Conservation (phyloP, 805 yeast species). For the Wickerhamomyces canadensis region DNA sequence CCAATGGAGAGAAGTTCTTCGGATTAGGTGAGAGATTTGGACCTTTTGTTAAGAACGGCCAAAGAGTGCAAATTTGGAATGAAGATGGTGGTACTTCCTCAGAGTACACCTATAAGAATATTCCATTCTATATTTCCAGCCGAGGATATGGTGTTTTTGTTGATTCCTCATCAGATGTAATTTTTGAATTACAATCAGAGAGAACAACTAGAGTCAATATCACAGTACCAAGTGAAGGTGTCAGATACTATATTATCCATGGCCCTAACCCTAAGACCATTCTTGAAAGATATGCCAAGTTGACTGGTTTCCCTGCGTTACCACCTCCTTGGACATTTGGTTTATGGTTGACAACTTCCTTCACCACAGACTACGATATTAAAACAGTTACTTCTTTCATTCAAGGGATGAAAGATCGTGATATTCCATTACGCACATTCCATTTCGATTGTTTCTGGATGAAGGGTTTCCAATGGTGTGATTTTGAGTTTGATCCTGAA, state of each 20-base stretch:
- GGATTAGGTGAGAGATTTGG: slow-evolving; percentile 22
- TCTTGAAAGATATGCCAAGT: slow-evolving; percentile 16
- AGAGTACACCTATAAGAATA: slow-evolving; percentile 18
- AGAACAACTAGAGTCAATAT: slow-evolving; percentile 19
- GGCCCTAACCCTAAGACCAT: slow-evolving; percentile 22
- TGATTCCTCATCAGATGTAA: slow-evolving; percentile 16
- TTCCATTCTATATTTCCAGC: slow-evolving; percentile 18
- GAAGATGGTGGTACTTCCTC: slow-evolving; percentile 22
- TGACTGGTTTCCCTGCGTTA: slow-evolving; percentile 18
- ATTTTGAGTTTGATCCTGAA: slow-evolving; percentile 19
- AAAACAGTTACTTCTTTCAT: slow-evolving; percentile 16
- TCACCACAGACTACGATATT: slow-evolving; percentile 20
- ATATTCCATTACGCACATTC: slow-evolving; percentile 18
- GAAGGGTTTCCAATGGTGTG: slow-evolving; percentile 23
- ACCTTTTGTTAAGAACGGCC: slow-evolving; percentile 20
- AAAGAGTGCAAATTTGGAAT: slow-evolving; percentile 21
- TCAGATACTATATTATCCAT: slow-evolving; percentile 16
- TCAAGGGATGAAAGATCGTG: slow-evolving; percentile 20
- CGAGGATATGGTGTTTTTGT: slow-evolving; percentile 21
- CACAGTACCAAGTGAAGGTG: slow-evolving; percentile 18
- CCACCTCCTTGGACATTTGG: slow-evolving; percentile 23
- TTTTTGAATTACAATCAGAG: slow-evolving; percentile 17
- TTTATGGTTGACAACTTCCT: slow-evolving; percentile 19
- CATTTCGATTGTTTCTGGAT: slow-evolving; percentile 21
- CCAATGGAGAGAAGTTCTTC: slow-evolving; percentile 20